These are phyloP conservation scores for Geosmithia flava DNA, from an alignment of 2,329 filamentous ascomycete species.

Conservation along the genomic window DNA sequence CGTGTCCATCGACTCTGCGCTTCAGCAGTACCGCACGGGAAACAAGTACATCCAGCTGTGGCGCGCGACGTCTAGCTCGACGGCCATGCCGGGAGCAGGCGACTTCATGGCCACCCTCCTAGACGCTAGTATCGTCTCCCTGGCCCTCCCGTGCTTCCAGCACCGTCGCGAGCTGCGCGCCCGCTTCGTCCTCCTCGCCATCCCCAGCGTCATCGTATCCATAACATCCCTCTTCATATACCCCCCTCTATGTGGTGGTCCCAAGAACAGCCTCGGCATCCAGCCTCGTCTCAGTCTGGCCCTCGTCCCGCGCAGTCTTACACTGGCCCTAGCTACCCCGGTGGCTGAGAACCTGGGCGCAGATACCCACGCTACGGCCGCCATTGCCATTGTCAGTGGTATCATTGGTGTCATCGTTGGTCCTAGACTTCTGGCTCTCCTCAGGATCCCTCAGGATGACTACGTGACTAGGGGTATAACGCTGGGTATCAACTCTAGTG, in stretches of 20 bases:
- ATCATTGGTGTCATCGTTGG: slow-evolving; percentile 47
- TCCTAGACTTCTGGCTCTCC: slow-evolving; percentile 27
- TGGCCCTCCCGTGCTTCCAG: slow-evolving; percentile 49
- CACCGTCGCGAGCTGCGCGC: slow-evolving; percentile 41
- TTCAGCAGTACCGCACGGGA: slow-evolving; percentile 37
- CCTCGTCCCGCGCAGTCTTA: slow-evolving; percentile 43
- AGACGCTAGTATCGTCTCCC: slow-evolving; percentile 44
- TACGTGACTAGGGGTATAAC: slow-evolving; percentile 52
- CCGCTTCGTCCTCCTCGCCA: slow-evolving; percentile 40
- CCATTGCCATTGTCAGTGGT: slow-evolving; percentile 45
- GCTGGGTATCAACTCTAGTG: slow-evolving; percentile 47
- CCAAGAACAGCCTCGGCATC: slow-evolving; percentile 35
- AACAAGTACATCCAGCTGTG: slow-evolving; percentile 40
- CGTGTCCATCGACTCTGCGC: slow-evolving; percentile 23
- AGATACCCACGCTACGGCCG: slow-evolving; percentile 41
- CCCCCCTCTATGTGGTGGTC: slow-evolving; percentile 31
- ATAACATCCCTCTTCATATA: slow-evolving; percentile 44
- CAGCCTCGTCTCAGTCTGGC: slow-evolving; percentile 35
- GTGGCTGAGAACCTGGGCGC: slow-evolving; percentile 44
- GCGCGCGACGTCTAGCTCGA: slow-evolving; percentile 14
- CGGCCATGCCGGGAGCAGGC: slow-evolving; percentile 35
- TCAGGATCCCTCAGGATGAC: slow-evolving; percentile 46
- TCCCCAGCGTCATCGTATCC: slow-evolving; percentile 38
- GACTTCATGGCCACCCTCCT: slow-evolving; percentile 42
- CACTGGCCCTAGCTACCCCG: slow-evolving; percentile 46